A percentile compares a stretch with the other conserved stretches of the same genome.
These are phyloP conservation scores for Trichophyton benhamiae DNA, from an alignment of 2,329 filamentous ascomycete species.

Conservation along the genomic window DNA sequence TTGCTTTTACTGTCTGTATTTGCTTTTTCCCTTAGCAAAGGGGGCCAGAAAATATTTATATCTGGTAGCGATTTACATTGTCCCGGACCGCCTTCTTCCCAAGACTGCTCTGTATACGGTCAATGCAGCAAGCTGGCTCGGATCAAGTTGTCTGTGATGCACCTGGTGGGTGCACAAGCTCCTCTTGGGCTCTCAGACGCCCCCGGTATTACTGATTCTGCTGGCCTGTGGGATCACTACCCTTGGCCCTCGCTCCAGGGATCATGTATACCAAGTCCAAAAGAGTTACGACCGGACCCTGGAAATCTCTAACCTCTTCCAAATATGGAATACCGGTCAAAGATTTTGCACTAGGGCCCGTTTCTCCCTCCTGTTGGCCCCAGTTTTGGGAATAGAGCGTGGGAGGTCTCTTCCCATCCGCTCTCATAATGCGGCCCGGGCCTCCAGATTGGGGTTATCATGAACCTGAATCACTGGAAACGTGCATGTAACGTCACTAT, in stretches of 20 bases:
- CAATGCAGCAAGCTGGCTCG: neutral
- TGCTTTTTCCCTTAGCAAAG: slow-evolving; percentile 1
- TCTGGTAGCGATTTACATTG: slow-evolving; percentile 3
- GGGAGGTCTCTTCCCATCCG: neutral
- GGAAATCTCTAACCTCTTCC: neutral
- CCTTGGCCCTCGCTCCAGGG: neutral
- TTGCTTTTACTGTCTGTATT: neutral
- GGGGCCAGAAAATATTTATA: slow-evolving; percentile 2
- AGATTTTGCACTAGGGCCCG: neutral
- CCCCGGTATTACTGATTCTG: neutral
- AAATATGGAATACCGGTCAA: neutral
- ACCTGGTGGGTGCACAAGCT: neutral
- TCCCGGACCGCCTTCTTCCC: neutral
- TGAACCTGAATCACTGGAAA: neutral
- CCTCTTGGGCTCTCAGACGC: neutral
- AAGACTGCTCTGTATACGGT: neutral
- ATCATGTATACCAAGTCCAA: slow-evolving; percentile 2
- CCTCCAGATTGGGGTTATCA: neutral
- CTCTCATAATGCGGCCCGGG: neutral
- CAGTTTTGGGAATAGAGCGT: neutral
- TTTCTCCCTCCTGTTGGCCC: neutral
- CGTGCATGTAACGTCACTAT: neutral
- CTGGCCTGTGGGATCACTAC: neutral
- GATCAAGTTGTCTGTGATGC: neutral
- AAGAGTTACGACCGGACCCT: neutral